These are phyloP conservation scores for Luzula sylvatica DNA, from an alignment of 176 grass and related monocot genomes.

Conservation along the genomic window DNA sequence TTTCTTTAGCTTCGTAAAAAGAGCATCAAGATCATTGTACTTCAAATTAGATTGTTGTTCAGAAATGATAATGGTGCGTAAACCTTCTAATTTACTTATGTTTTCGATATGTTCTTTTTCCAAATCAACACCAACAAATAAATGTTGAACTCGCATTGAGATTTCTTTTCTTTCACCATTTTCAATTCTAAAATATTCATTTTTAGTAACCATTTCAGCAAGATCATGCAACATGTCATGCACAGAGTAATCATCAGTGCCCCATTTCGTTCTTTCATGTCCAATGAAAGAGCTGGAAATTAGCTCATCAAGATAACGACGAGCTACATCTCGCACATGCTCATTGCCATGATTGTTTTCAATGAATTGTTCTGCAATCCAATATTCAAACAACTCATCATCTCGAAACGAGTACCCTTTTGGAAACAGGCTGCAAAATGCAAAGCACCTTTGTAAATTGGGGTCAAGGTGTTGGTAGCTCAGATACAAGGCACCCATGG, in stretches of 20 bases:
- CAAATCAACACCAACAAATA: background rate
- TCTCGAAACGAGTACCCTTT: background rate
- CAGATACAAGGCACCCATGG: conserved; percentile 16
- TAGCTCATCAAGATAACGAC: conserved; percentile 4
- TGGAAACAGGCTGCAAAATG: conserved; percentile 22
- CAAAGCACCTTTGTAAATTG: conserved; percentile 22
- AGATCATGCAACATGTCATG: conserved; percentile 33
- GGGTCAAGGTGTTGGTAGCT: conserved; percentile 21
- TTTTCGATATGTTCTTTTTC: background rate
- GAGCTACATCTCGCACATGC: conserved; percentile 16
- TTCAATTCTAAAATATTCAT: too few relatives aligned
- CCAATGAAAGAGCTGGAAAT: conserved; percentile 27
- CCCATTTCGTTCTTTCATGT: background rate
- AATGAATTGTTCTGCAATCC: conserved; percentile 35
- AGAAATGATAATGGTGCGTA: conserved; percentile 18
- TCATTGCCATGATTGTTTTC: background rate
- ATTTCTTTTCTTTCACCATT: background rate
- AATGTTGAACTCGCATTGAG: conserved; percentile 2
- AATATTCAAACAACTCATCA: conserved; percentile 17
- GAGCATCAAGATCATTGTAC: background rate
- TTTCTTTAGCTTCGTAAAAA: background rate
- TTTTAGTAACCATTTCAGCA: conserved; percentile 6
- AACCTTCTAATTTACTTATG: conserved; percentile 1
- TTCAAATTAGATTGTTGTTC: too few relatives aligned
- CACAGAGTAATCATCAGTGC: background rate